These are phyloP conservation scores for Albifimbria verrucaria DNA, from an alignment of 2,329 filamentous ascomycete species.

Conservation along the genomic window DNA sequence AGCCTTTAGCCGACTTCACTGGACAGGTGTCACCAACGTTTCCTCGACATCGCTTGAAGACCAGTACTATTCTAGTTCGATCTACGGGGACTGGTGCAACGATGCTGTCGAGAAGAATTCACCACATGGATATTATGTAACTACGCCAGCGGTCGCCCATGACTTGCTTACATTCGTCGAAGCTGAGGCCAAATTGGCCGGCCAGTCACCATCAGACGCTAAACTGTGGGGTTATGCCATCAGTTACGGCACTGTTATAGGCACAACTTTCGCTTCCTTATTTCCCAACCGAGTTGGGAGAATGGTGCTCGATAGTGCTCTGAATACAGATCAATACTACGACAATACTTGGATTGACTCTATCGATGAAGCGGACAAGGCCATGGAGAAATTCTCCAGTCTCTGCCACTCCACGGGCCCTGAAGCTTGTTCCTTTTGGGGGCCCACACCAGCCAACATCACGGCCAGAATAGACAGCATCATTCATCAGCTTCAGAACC, in stretches of 20 bases:
- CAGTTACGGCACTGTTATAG: conserved; percentile 28
- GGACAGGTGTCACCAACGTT: conserved; percentile 21
- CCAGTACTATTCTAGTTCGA: conserved; percentile 26
- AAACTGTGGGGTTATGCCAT: conserved; percentile 22
- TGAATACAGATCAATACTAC: conserved; percentile 20
- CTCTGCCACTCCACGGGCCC: conserved; percentile 21
- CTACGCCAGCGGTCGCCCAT: conserved; percentile 23
- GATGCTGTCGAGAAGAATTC: conserved; percentile 19
- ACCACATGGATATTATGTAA: conserved; percentile 26
- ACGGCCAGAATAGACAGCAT: conserved; percentile 19
- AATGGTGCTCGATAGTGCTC: conserved; percentile 29
- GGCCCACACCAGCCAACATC: conserved; percentile 20
- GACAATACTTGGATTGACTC: conserved; percentile 17
- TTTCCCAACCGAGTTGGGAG: conserved; percentile 35
- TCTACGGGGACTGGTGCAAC: conserved; percentile 30
- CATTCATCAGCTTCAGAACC: conserved; percentile 19
- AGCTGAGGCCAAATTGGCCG: conserved; percentile 20
- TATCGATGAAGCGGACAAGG: conserved; percentile 17
- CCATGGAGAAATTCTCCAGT: conserved; percentile 14
- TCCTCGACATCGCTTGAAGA: conserved; percentile 22
- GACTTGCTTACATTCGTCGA: conserved; percentile 27
- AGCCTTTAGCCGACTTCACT: conserved; percentile 20
- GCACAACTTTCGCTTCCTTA: conserved; percentile 31
- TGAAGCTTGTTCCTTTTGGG: conserved; percentile 25
- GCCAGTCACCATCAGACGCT: conserved; percentile 18